Conservation (phyloP, 805 yeast genomes). For the Candida nanaspora region DNA sequence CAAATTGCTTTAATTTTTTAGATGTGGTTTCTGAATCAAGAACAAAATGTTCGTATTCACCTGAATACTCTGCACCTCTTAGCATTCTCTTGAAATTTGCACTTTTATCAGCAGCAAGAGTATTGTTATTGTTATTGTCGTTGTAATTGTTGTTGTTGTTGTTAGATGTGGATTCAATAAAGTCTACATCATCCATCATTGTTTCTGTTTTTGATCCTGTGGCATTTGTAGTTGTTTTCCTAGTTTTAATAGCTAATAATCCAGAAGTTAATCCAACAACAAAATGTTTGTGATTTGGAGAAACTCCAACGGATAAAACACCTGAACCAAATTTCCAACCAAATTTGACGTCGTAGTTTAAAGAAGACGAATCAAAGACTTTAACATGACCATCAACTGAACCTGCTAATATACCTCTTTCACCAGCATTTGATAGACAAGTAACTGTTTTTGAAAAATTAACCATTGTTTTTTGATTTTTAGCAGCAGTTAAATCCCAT, state of each 20-base stretch:
- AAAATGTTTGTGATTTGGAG: slow-evolving; percentile 82
- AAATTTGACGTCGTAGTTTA: slow-evolving; percentile 81
- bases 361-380: slow-evolving; percentile 69
- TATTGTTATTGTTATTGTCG: no score
- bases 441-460: slow-evolving; percentile 95
- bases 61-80: slow-evolving; percentile 86
- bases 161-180: neutral
- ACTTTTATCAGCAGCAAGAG: slow-evolving; percentile 41
- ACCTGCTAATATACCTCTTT: slow-evolving; percentile 81
- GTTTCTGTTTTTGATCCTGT: slow-evolving; percentile 33
- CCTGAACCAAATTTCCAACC: slow-evolving; percentile 98
- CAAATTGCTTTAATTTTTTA: slow-evolving; percentile 74
- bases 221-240: slow-evolving; percentile 68
- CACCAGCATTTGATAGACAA: slow-evolving; percentile 66
- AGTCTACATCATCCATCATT: neutral
- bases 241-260: slow-evolving; percentile 78
- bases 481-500: slow-evolving; percentile 87
- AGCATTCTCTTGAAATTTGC: slow-evolving; percentile 73
- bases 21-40: slow-evolving; percentile 44
- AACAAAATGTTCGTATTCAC: slow-evolving; percentile 76
- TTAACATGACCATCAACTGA: slow-evolving; percentile 97
- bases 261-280: slow-evolving; percentile 93
- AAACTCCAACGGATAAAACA: slow-evolving; percentile 80
- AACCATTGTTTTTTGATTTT: slow-evolving; percentile 58
- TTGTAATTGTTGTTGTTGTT: no score